phyloP scores from a whole-genome alignment of 768 basidiomycete genomes.

The Lepiota venenata region DNA sequence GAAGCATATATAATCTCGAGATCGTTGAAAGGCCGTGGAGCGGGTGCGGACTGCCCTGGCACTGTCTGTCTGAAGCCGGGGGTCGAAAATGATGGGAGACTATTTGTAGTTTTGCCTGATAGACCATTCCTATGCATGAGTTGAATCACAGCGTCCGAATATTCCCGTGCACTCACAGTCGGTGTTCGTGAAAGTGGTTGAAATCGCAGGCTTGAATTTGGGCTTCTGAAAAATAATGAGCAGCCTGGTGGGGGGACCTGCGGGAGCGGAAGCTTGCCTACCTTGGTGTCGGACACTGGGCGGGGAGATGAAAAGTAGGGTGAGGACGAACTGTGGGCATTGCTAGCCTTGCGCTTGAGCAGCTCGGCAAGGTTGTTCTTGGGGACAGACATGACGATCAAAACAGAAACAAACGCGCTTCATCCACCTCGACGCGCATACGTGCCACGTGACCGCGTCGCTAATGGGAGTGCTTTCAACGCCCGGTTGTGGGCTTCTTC shows the following conservation, averaged over 20 bases:
- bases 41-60: slow-evolving; percentile 4
- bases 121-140: not conserved
- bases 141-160: too few species aligned
- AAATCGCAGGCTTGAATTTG: slow-evolving; percentile 45
- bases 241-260: not conserved
- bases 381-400: slow-evolving; percentile 17
- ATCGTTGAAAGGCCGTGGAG: slow-evolving; percentile 14
- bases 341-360: slow-evolving; percentile 21
- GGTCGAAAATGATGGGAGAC: slow-evolving; percentile 41
- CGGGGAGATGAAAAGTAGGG: slow-evolving; percentile 2
- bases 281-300: not conserved
- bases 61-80: slow-evolving; percentile 32
- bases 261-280: not conserved
- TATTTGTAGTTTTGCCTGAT: slow-evolving; percentile 16
- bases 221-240: slow-evolving; percentile 17
- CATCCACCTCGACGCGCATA: slow-evolving; percentile 13
- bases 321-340: not conserved
- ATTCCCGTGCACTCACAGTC: not conserved
- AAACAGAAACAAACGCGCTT: not conserved
- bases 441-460: slow-evolving; percentile 2
- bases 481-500: too few species aligned
- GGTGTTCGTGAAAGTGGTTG: not conserved
- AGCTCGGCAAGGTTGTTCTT: slow-evolving; percentile 41
- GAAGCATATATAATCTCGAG: slow-evolving; percentile 32
- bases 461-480: not conserved